Evolutionary conservation across 495 filamentous ascomycete species (phyloP).

Genomic region (Emericellopsis terricola): DNA sequence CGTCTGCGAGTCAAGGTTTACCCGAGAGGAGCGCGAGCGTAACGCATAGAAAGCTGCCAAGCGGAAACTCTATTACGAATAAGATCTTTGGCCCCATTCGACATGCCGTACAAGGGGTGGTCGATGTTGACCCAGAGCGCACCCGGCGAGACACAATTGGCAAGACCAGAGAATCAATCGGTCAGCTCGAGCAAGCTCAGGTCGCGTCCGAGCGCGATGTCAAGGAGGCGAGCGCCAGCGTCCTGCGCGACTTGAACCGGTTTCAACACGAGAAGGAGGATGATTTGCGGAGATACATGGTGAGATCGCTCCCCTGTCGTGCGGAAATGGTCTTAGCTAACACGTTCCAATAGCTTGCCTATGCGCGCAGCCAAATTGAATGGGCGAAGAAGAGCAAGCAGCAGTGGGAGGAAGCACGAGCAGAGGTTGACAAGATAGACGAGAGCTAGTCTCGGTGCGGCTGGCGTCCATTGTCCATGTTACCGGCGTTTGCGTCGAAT

Average conservation of each 20-base stretch:
- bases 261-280: conserved; percentile 92
- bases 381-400: conserved; percentile 97
- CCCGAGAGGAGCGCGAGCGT: conserved; percentile 23
- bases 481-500: too few relatives aligned
- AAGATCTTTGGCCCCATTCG: conserved; percentile 91
- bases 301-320: conserved; percentile 31
- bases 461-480: too few relatives aligned
- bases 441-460: conserved; percentile 21
- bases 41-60: conserved; percentile 51
- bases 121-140: conserved; percentile 85
- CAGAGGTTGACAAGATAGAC: conserved; percentile 81
- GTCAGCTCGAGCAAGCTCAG: conserved; percentile 74
- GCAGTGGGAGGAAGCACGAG: conserved; percentile 86
- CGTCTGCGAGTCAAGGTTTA: conserved; percentile 40
- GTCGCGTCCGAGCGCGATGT: conserved; percentile 78
- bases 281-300: conserved; percentile 89
- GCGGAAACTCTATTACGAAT: conserved; percentile 69
- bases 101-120: conserved; percentile 88
- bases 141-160: conserved; percentile 86
- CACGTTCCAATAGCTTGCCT: conserved; percentile 50
- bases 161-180: conserved; percentile 65
- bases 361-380: conserved; percentile 85
- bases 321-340: conserved; percentile 4
- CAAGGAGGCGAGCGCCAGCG: conserved; percentile 69
- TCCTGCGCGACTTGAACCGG: conserved; percentile 72